Base-by-base conservation (phyloP, 345 rosid species). In the Sonneratia caseolaris region DNA sequence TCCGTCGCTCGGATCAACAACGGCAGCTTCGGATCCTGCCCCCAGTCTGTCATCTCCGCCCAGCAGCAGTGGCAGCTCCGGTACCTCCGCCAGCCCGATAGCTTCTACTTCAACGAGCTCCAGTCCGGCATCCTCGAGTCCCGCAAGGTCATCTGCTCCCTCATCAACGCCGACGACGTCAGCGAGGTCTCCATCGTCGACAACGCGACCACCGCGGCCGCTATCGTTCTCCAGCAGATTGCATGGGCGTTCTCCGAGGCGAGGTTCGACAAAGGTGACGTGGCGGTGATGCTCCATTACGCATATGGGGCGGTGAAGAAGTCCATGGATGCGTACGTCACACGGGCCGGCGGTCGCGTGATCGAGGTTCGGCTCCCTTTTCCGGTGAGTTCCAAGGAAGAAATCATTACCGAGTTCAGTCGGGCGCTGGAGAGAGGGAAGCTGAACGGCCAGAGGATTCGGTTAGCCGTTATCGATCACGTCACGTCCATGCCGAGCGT, bases 11-110 rank as follows among this genome's bases (percentile, higher is more conserved):
- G 97, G 19, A 83, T 93, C 76, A 93, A 93, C 83, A 93, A 93
- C 86, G 98, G 97, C 15, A 91, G 98, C 82, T 93, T 91, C 71
- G 98, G 97, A 0, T 82, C 85, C 80, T 89, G 98, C 67, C 97
- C 98, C 0, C 76, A 86, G 37, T 82, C 90, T 15, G 73, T 93
- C 64, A 75, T 91, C 47, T 70, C 96, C 56, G 83, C 84, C 43
- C 98, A 93, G 67, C 82, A 77, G 61, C 76, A 72, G 7, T 86
- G 90, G 87, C 98, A 91, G 78, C 85, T 84, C 59, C 78, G 71
- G 32, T 93, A 77, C 81, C 88, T 91, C 66, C 79, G 84, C 27
- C 98, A 91, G 71, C 98, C 97, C 3, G 96, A 93, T 73, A 55
- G 74, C 37, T 93, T 91, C 84, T 93, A 82, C 76, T 80, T 82